Conservation (phyloP, 306 rosid species). For the Vigna nakashimae region DNA sequence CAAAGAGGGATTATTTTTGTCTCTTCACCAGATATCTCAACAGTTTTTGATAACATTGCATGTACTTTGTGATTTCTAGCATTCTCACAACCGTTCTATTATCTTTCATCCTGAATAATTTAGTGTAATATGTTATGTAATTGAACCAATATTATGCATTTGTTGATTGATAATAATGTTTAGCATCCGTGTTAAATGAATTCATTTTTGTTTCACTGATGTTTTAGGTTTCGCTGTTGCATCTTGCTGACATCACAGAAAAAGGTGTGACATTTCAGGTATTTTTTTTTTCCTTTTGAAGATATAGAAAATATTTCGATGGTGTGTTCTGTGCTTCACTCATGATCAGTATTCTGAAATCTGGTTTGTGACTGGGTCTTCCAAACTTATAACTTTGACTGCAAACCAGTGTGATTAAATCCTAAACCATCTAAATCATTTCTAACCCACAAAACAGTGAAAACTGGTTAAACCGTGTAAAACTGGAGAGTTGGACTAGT, state of each 20-base stretch:
- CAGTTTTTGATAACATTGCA: conserved; percentile 10
- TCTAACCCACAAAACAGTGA: not conserved
- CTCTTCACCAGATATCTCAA: too few relatives aligned
- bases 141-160: conserved; percentile 29
- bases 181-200: conserved; percentile 34
- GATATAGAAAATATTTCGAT: conserved; percentile 21
- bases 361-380: not conserved
- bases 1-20: too few relatives aligned
- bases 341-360: conserved; percentile 22
- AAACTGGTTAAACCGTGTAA: not conserved
- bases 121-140: conserved; percentile 26
- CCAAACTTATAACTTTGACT: not conserved
- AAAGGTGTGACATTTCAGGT: conserved; percentile 99
- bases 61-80: conserved; percentile 29
- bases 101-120: not conserved
- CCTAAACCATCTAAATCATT: not conserved
- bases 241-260: conserved; percentile 97
- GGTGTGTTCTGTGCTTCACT: conserved; percentile 30
- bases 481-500: not conserved
- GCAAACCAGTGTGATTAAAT: not conserved
- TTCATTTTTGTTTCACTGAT: conserved; percentile 29
- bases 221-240: conserved; percentile 86
- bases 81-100: conserved; percentile 34
- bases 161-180: conserved; percentile 21
- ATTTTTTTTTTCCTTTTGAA: conserved; percentile 15